Evolutionary conservation across 108 stramenopile species (phyloP), one percentile per base, ranked within the genome.

Genomic region (Fistulifera solaris): DNA sequence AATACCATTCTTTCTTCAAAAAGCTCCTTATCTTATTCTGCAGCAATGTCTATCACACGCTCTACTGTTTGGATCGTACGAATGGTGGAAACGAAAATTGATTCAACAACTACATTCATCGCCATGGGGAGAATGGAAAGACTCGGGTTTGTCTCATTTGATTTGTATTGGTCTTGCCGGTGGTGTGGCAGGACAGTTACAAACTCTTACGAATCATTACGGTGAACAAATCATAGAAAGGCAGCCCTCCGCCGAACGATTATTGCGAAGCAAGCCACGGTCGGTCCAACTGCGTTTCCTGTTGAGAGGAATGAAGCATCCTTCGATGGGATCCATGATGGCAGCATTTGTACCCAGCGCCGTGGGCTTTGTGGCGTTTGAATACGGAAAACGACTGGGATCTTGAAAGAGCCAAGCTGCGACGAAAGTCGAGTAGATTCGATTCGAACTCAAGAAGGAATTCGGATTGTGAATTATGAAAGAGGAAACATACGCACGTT

Each of bases 311-410:
- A 14, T 59, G 22, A 8, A 3, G 11, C 7, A 52, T 38, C 28
- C 61, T 11, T 21, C 40, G 16, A 23, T 18, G 10, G 17, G 17
- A 15, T 62, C 79, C 8, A 56, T 73, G 7, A 10, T 65, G 44
- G 31, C 70, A 69, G 65, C 77, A 52, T 85, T 81, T 59, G 63
- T 71, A 27, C 63, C 77, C 0, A 76, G 68, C 59, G 70, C 77
- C 12, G 68, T 85, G 52, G 79, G 79, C 0, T 85, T 85, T 52
- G 61, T 85, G 26, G 83, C 83, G 8, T 85, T 78, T 71, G 83
- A 85, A 55, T 85, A 78, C 65, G 83, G 83, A 22, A 79, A 76
- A n/a, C n/a, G n/a, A n/a, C n/a, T n/a, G n/a, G n/a, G n/a, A n/a
- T n/a, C n/a, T n/a, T n/a, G n/a, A n/a, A n/a, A n/a, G n/a, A n/a